Conservation (phyloP, 805 yeast genomes). For the Zygosaccharomyces lentus region DNA sequence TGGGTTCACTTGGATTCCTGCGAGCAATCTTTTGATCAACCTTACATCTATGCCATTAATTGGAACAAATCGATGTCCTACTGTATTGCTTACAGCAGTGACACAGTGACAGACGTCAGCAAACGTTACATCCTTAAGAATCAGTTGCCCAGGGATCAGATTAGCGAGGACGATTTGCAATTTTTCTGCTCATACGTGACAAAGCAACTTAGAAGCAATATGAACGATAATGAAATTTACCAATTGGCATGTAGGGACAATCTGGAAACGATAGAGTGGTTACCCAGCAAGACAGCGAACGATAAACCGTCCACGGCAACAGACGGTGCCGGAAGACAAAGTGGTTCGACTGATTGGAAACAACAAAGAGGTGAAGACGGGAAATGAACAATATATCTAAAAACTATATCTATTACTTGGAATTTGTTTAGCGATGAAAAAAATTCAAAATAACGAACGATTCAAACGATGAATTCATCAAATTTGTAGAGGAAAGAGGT, state of each 20-base stretch:
- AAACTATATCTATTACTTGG: slow-evolving; percentile 4
- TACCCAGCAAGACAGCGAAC: slow-evolving; percentile 1
- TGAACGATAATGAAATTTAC: slow-evolving; percentile 38
- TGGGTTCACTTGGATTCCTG: slow-evolving; percentile 93
- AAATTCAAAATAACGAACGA: slow-evolving; percentile 70
- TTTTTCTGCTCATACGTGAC: slow-evolving; percentile 39
- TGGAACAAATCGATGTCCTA: slow-evolving; percentile 96
- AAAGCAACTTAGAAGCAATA: slow-evolving; percentile 27
- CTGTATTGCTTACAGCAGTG: slow-evolving; percentile 61
- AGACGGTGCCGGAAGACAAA: slow-evolving; percentile 47
- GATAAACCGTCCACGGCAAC: slow-evolving; percentile 1
- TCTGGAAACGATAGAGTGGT: slow-evolving; percentile 35
- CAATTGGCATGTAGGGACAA: slow-evolving; percentile 32
- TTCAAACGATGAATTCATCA: slow-evolving; percentile 28
- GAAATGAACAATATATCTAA: slow-evolving; percentile 9
- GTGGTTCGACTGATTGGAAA: slow-evolving; percentile 78
- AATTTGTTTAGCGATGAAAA: slow-evolving; percentile 34
- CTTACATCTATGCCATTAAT: slow-evolving; percentile 67
- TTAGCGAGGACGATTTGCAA: slow-evolving; percentile 40
- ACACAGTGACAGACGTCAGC: slow-evolving; percentile 67
- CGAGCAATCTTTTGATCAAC: slow-evolving; percentile 81
- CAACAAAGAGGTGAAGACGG: slow-evolving; percentile 76
- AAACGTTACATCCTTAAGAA: slow-evolving; percentile 53
- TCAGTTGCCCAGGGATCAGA: slow-evolving; percentile 44
- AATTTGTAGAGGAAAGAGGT: slow-evolving; percentile 40